phyloP scores from a whole-genome alignment of 306 rosid species.

The Rosa persica region DNA sequence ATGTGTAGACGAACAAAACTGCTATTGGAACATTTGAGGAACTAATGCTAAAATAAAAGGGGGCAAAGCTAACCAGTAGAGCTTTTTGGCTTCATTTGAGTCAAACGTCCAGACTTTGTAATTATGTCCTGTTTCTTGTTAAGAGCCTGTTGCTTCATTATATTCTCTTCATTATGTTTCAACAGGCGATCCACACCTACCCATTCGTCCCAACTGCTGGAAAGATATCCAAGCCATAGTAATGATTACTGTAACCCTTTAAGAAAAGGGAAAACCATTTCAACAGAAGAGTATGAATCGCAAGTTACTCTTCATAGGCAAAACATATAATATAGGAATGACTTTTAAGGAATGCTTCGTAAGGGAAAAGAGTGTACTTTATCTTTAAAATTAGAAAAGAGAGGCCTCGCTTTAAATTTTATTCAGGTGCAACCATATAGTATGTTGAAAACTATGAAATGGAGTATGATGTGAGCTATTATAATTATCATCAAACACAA shows the following conservation, averaged over 20 bases:
- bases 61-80: slow-evolving; percentile 48
- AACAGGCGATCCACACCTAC: slow-evolving; percentile 66
- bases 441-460: background rate
- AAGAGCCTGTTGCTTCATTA: slow-evolving; percentile 55
- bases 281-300: background rate
- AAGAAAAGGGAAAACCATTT: slow-evolving; percentile 31
- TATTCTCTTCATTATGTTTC: slow-evolving; percentile 71
- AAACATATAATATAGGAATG: background rate
- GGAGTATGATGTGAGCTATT: background rate
- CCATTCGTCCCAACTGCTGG: slow-evolving; percentile 98
- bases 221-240: slow-evolving; percentile 57
- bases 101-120: slow-evolving; percentile 60
- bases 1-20: background rate
- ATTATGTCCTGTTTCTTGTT: slow-evolving; percentile 55
- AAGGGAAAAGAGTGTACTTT: background rate
- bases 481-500: background rate
- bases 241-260: slow-evolving; percentile 51
- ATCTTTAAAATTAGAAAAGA: background rate
- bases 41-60: background rate
- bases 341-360: background rate
- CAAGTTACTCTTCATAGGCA: slow-evolving; percentile 1
- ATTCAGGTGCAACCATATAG: background rate
- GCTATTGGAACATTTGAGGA: background rate
- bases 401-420: background rate
- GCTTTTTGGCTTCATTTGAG: slow-evolving; percentile 55